A percentile compares a stretch with the other conserved stretches of the same genome.
These are phyloP conservation scores for Porcisia hertigi DNA, from an alignment of 208 protist genomes.

Conservation along the genomic window DNA sequence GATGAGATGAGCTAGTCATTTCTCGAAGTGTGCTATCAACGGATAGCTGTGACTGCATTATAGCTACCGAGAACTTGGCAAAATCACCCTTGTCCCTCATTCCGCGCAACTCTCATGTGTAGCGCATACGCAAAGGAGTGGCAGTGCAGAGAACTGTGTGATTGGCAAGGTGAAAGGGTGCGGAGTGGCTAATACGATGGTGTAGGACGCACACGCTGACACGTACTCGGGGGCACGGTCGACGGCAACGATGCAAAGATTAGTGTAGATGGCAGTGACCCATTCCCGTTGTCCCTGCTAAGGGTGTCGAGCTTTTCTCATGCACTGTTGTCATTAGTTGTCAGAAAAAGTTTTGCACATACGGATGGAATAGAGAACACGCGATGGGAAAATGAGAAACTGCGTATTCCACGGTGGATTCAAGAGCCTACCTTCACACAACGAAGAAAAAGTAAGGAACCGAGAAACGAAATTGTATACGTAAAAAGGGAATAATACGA, in stretches of 20 bases:
- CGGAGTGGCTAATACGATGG: background rate
- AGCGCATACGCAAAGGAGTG: background rate
- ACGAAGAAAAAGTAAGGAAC: background rate
- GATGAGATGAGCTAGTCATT: no score
- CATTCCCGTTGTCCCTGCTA: background rate
- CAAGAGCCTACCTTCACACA: no score
- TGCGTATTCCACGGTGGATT: no score
- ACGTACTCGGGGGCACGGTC: background rate
- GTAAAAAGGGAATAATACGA: no score
- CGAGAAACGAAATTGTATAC: no score
- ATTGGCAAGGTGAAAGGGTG: no score
- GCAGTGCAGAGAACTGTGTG: background rate
- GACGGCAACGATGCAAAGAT: background rate
- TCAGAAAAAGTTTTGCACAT: background rate
- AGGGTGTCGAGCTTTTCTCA: background rate
- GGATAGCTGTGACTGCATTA: no score
- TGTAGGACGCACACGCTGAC: background rate
- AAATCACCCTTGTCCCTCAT: no score
- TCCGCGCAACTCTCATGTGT: no score
- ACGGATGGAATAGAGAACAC: background rate
- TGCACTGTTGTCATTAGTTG: background rate
- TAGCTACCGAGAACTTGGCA: no score
- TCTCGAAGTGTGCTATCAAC: no score
- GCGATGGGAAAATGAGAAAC: no score
- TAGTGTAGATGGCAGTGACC: background rate